phyloP scores from a whole-genome alignment of 108 stramenopile species.

The Cyclotella cryptica region DNA sequence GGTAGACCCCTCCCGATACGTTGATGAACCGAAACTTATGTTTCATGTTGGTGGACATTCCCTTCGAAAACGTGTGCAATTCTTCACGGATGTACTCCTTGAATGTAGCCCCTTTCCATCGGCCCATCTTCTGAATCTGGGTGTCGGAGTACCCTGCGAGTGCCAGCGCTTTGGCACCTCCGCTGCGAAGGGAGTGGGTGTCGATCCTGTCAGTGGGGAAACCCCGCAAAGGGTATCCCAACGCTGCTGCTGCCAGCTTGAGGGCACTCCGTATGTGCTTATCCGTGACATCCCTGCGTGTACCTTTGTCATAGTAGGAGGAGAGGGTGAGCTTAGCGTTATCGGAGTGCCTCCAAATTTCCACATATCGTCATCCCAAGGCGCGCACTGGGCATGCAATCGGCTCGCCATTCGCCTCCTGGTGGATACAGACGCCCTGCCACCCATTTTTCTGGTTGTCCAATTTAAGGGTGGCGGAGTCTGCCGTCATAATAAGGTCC shows the following conservation, averaged over 20 bases:
- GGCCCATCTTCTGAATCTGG: slow-evolving; percentile 16
- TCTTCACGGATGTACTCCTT: slow-evolving; percentile 19
- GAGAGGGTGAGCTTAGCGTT: background rate
- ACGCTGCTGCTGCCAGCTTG: background rate
- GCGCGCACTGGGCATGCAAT: background rate
- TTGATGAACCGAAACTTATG: slow-evolving; percentile 9
- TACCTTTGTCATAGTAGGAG: background rate
- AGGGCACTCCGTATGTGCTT: background rate
- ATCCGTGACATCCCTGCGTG: background rate
- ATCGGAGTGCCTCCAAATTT: background rate
- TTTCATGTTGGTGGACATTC: slow-evolving; percentile 28
- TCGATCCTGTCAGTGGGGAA: slow-evolving; percentile 17
- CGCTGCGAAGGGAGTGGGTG: slow-evolving; percentile 19
- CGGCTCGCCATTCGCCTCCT: too few species aligned
- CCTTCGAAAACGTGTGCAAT: slow-evolving; percentile 2
- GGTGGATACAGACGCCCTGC: too few species aligned
- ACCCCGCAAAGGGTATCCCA: slow-evolving; percentile 1
- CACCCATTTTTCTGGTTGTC: too few species aligned
- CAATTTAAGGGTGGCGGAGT: too few species aligned
- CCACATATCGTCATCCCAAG: background rate
- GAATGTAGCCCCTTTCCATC: slow-evolving; percentile 20
- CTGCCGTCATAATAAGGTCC: background rate
- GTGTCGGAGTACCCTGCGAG: slow-evolving; percentile 1
- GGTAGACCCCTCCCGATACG: background rate
- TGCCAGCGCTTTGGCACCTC: background rate